Evolutionary conservation across 192 early-diverging fungal species (phyloP).

Genomic region (Dissophora globulifera): DNA sequence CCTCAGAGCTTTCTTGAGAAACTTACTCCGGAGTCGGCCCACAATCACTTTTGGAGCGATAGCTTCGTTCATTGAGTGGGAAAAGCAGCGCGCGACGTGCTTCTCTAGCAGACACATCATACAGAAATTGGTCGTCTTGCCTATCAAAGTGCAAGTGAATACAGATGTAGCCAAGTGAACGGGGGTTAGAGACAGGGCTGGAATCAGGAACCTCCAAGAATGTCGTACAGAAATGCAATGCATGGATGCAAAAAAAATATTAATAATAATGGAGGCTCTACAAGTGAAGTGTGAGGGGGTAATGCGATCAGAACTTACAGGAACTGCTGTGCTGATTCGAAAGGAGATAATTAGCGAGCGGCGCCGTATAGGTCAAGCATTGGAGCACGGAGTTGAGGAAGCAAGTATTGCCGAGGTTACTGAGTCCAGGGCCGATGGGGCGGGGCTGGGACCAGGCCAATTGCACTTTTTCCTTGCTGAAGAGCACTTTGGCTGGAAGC

Average conservation of each 20-base stretch:
- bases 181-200: not conserved
- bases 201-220: too few species aligned
- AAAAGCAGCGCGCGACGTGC: conserved; percentile 69
- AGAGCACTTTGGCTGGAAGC: conserved; percentile 58
- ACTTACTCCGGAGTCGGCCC: conserved; percentile 68
- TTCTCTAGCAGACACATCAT: conserved; percentile 78
- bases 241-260: too few species aligned
- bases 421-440: conserved; percentile 73
- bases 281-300: not conserved
- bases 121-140: conserved; percentile 68
- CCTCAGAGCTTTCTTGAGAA: not conserved
- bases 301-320: conserved; percentile 57
- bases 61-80: conserved; percentile 55
- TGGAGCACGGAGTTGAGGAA: conserved; percentile 85
- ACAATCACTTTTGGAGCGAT: conserved; percentile 76
- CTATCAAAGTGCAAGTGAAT: conserved; percentile 27
- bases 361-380: conserved; percentile 80
- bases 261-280: too few species aligned
- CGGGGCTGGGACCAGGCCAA: conserved; percentile 65
- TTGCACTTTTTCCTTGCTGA: conserved; percentile 65
- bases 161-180: not conserved
- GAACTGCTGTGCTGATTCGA: conserved; percentile 65
- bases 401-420: conserved; percentile 82
- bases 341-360: conserved; percentile 75
- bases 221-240: too few species aligned